These are phyloP conservation scores for Cutaneotrichosporon curvatum DNA, from an alignment of 1,284 basidiomycete species.

Conservation along the genomic window DNA sequence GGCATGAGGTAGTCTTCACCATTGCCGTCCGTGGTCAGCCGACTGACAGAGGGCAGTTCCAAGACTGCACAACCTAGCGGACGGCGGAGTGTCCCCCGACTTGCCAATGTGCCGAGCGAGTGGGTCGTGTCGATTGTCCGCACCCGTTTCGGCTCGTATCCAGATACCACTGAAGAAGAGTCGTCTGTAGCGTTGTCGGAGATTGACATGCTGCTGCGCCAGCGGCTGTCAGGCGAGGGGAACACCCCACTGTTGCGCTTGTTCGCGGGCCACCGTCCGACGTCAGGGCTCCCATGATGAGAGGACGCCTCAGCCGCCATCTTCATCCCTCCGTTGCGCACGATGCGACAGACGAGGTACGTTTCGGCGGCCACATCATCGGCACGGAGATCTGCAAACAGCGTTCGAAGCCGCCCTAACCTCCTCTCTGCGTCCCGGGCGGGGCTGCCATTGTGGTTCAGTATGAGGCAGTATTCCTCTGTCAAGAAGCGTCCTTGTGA, in stretches of 20 bases:
- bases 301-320: slow-evolving; percentile 56
- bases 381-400: slow-evolving; percentile 81
- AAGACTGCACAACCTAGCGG: slow-evolving; percentile 92
- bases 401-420: slow-evolving; percentile 59
- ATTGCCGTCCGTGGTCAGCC: slow-evolving; percentile 48
- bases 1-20: slow-evolving; percentile 71
- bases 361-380: slow-evolving; percentile 77
- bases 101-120: slow-evolving; percentile 13
- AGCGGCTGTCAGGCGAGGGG: slow-evolving; percentile 6
- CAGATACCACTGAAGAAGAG: slow-evolving; percentile 39
- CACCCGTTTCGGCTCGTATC: slow-evolving; percentile 29
- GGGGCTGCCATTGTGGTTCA: slow-evolving; percentile 85
- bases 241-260: slow-evolving; percentile 13
- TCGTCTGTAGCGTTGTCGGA: slow-evolving; percentile 36
- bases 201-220: slow-evolving; percentile 21
- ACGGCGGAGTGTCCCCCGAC: slow-evolving; percentile 55
- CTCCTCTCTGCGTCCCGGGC: slow-evolving; percentile 57
- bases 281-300: slow-evolving; percentile 26
- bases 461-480: slow-evolving; percentile 83
- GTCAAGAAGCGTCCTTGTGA: slow-evolving; percentile 76
- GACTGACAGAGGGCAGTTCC: slow-evolving; percentile 69
- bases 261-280: slow-evolving; percentile 1
- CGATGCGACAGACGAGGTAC: slow-evolving; percentile 81
- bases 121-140: slow-evolving; percentile 24
- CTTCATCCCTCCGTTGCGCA: slow-evolving; percentile 80